Evolutionary conservation across 2,329 filamentous ascomycete genomes (phyloP), one percentile per base, ranked within the genome.

Genomic region (Cercospora sojina): DNA sequence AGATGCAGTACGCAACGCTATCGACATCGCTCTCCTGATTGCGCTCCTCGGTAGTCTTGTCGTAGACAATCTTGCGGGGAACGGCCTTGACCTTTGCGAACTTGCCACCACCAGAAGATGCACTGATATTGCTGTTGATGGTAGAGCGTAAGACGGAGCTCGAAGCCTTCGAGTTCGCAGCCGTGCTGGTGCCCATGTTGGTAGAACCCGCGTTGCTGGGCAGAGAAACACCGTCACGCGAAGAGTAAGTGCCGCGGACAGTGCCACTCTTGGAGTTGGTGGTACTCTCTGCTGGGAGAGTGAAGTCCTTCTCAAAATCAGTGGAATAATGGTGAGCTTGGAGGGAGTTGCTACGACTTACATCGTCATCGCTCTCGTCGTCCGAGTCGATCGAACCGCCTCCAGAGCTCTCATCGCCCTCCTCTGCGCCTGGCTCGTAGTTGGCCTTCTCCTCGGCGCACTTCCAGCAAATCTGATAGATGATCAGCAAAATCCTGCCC

Each of bases 391-490:
- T 23, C 13, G 59, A 51, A 12, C 23, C 29, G 23, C 20, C 32
- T 13, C n/a, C 32, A 25, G 57, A 43, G 25, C 38, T 38, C 59
- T 66, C 60, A 51, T 70, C 68, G 23, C 63, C 64, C 27, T 59
- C 58, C 8, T 35, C 27, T 7, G 56, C 67, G 49, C 67, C 70
- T 3, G 72, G 69, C 69, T 73, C 71, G 47, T 61, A 62, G 49
- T 70, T 68, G 18, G 31, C 43, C 9, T 66, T 65, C 32, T 66
- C 59, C 27, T 71, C 35, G 38, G 68, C 64, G 69, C 74, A 74
- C 18, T 29, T 31, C 58, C 49, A 67, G 64, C 74, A 75, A 29
- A 69, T 63, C 73, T 74, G 23, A 3, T 49, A 7, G 5, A 61
- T 13, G 18, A 16, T 51, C 59, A 51, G 43, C 29, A 41, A 12